Conservation (phyloP, 495 filamentous ascomycete species). For the Cudoniella acicularis region DNA sequence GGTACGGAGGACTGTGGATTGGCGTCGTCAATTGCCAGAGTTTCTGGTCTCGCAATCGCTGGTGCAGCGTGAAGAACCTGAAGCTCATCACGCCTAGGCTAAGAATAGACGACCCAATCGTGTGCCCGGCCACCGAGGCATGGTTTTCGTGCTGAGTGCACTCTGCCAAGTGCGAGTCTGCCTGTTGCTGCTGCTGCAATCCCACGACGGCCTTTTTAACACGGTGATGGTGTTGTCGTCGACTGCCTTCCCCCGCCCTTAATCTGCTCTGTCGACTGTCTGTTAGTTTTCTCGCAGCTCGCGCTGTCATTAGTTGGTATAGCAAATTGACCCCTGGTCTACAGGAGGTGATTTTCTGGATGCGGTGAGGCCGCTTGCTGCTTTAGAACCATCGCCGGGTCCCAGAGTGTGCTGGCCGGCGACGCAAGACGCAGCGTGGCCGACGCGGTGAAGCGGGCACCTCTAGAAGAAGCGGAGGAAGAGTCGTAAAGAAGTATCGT, state of each 20-base stretch:
- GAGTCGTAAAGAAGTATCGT: not conserved
- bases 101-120: not conserved
- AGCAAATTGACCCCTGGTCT: not conserved
- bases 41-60: too few relatives aligned
- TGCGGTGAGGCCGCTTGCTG: constrained; percentile 13
- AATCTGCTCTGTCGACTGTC: not conserved
- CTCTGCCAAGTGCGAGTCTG: too few relatives aligned
- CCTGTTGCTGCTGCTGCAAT: not conserved
- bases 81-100: not conserved
- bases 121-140: not conserved
- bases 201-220: not conserved
- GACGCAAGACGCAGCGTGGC: not conserved
- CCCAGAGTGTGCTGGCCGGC: not conserved
- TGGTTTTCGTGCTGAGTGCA: not conserved
- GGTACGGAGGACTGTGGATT: too few relatives aligned
- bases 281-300: constrained; percentile 1
- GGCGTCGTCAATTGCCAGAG: not conserved
- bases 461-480: not conserved
- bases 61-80: too few relatives aligned
- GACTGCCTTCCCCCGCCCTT: too few relatives aligned
- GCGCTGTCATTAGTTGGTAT: not conserved
- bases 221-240: too few relatives aligned
- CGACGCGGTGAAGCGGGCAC: not conserved
- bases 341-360: not conserved
- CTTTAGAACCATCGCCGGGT: constrained; percentile 8